Percentiles rank a stretch among this genome's conserved stretches.
Conservation (phyloP, 192 early-diverging fungal species). For the Umbelopsis vinacea region DNA sequence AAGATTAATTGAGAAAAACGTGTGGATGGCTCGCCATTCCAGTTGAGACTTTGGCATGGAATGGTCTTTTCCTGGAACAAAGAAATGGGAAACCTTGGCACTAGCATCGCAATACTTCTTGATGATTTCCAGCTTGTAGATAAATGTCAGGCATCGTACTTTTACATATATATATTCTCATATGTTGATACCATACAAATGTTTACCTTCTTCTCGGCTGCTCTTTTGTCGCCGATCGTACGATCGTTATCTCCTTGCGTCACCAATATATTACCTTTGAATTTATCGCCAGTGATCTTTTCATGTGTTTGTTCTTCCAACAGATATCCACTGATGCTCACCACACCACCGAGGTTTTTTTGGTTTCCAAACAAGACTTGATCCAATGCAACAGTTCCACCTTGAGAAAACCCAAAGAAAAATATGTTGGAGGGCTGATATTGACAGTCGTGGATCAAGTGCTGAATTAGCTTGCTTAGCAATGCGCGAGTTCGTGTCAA, state of each 20-base stretch:
- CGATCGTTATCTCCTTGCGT: slow-evolving; percentile 67
- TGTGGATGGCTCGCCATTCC: slow-evolving; percentile 69
- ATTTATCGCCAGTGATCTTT: slow-evolving; percentile 24
- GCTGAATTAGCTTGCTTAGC: slow-evolving; percentile 50
- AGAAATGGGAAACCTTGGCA: slow-evolving; percentile 37
- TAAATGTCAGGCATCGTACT: background rate
- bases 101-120: slow-evolving; percentile 35
- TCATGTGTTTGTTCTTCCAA: slow-evolving; percentile 45
- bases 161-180: background rate
- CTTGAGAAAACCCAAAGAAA: slow-evolving; percentile 80
- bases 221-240: slow-evolving; percentile 35
- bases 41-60: slow-evolving; percentile 60
- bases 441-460: slow-evolving; percentile 48
- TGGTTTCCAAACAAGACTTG: slow-evolving; percentile 56
- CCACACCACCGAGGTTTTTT: slow-evolving; percentile 54
- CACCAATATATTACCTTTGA: slow-evolving; percentile 52
- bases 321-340: slow-evolving; percentile 66
- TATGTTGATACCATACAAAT: background rate
- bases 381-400: slow-evolving; percentile 70
- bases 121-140: slow-evolving; percentile 19
- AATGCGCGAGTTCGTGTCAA: slow-evolving; percentile 48
- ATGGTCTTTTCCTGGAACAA: slow-evolving; percentile 64
- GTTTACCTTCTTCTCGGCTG: slow-evolving; percentile 43
- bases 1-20: slow-evolving; percentile 63
- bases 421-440: slow-evolving; percentile 53